phyloP scores from a whole-genome alignment of 169 alveolate species.

The Plasmodium coatneyi region DNA sequence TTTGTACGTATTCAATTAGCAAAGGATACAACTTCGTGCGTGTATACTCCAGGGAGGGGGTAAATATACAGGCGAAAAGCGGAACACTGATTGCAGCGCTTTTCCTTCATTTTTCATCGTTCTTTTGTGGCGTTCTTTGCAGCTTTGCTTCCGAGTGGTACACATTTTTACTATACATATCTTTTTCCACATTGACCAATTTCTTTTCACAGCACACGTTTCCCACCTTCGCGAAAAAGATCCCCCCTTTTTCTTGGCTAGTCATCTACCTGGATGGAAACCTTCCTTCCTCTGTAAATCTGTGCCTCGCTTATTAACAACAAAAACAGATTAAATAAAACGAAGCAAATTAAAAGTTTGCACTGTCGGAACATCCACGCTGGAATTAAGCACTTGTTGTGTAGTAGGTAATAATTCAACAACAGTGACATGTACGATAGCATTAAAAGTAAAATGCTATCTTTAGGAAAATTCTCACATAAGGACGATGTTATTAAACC shows the following conservation, averaged over 20 bases:
- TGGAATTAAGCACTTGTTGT: conserved; percentile 64
- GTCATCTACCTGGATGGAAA: conserved; percentile 40
- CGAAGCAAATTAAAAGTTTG: conserved; percentile 10
- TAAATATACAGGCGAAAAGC: neutral
- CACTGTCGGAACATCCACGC: conserved; percentile 47
- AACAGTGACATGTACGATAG: conserved; percentile 51
- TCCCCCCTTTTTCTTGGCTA: neutral
- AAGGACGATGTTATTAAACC: conserved; percentile 46
- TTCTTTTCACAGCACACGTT: neutral
- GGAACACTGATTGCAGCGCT: neutral
- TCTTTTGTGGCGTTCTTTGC: neutral
- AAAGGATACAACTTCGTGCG: neutral
- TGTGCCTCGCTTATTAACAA: conserved; percentile 73
- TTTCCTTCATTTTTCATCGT: neutral
- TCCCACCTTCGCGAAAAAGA: neutral
- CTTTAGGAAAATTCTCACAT: conserved; percentile 72
- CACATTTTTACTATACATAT: neutral
- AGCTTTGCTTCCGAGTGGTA: neutral
- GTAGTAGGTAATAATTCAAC: conserved; percentile 69
- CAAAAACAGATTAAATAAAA: conserved; percentile 27
- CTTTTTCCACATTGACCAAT: neutral
- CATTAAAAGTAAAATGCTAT: conserved; percentile 57
- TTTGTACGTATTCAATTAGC: neutral
- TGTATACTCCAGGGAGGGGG: neutral
- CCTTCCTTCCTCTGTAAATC: conserved; percentile 45